phyloP scores from a whole-genome alignment of 495 filamentous ascomycete species.

The Xylaria cubensis region DNA sequence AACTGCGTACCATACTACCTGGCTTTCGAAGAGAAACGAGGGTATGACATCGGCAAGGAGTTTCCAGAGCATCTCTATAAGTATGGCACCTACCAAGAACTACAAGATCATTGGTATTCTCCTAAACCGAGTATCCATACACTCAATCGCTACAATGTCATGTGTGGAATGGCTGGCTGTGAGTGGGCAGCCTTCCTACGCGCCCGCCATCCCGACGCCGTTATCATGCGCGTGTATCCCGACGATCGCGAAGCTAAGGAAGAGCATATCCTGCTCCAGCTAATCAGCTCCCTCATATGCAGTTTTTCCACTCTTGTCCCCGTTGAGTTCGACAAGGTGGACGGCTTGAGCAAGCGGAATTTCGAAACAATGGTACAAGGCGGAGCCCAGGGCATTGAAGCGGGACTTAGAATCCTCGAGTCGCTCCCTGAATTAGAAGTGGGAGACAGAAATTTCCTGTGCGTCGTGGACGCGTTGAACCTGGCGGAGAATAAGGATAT shows the following conservation, averaged over 20 bases:
- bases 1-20: constrained; percentile 27
- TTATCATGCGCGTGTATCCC: constrained; percentile 29
- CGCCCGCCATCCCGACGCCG: constrained; percentile 12
- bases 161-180: constrained; percentile 16
- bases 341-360: constrained; percentile 6
- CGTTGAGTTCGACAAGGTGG: constrained; percentile 11
- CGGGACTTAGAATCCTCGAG: constrained; percentile 28
- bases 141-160: constrained; percentile 19
- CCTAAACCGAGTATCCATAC: constrained; percentile 16
- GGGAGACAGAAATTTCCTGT: constrained; percentile 5
- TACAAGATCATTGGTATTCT: constrained; percentile 21
- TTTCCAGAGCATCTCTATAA: constrained; percentile 28
- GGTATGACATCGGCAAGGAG: constrained; percentile 22
- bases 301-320: constrained; percentile 25
- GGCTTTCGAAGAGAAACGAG: constrained; percentile 24
- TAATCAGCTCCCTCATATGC: constrained; percentile 31
- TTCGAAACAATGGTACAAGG: constrained; percentile 25
- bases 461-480: constrained; percentile 31
- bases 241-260: constrained; percentile 23
- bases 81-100: background rate
- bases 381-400: constrained; percentile 23
- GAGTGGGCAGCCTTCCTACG: constrained; percentile 32
- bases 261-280: constrained; percentile 26
- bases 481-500: constrained; percentile 20
- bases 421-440: constrained; percentile 24